Evolutionary conservation across 1,139 yeast species (phyloP).

Genomic region (Spathaspora sp.): DNA sequence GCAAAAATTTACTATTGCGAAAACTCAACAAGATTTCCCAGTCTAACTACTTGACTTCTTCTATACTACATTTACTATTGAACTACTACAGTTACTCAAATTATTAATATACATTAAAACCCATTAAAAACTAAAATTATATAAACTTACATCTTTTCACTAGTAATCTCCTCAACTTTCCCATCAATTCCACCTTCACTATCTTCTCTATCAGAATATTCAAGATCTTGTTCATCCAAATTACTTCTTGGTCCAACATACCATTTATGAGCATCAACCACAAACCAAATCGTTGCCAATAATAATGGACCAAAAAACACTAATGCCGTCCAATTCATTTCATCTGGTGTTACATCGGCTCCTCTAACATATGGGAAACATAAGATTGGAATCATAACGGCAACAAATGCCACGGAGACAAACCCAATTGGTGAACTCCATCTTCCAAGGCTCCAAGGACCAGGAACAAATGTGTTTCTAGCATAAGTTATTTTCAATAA

Average conservation of each 20-base stretch:
- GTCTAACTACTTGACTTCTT: neutral
- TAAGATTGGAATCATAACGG: slow-evolving; percentile 63
- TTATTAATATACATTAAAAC: slow-evolving; percentile 2
- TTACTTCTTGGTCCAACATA: slow-evolving; percentile 70
- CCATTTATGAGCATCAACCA: slow-evolving; percentile 59
- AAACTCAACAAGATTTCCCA: neutral
- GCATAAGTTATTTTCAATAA: slow-evolving; percentile 59
- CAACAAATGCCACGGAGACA: slow-evolving; percentile 42
- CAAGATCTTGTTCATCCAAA: slow-evolving; percentile 37
- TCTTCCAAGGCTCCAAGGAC: slow-evolving; percentile 70
- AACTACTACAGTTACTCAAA: neutral
- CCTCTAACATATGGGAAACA: slow-evolving; percentile 63
- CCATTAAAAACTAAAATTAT: slow-evolving; percentile 1
- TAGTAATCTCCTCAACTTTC: slow-evolving; percentile 11
- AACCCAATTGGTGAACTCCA: slow-evolving; percentile 49
- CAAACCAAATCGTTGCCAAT: slow-evolving; percentile 52
- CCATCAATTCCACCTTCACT: slow-evolving; percentile 10
- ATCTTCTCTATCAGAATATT: slow-evolving; percentile 16
- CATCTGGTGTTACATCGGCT: slow-evolving; percentile 40
- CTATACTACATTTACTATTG: neutral
- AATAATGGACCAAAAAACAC: slow-evolving; percentile 68
- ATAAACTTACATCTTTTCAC: slow-evolving; percentile 1
- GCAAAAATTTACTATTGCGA: neutral
- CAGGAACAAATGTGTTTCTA: slow-evolving; percentile 54
- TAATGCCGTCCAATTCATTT: slow-evolving; percentile 71